Base-by-base conservation (phyloP, 1,284 basidiomycete species). In the Ustilago tritici region DNA sequence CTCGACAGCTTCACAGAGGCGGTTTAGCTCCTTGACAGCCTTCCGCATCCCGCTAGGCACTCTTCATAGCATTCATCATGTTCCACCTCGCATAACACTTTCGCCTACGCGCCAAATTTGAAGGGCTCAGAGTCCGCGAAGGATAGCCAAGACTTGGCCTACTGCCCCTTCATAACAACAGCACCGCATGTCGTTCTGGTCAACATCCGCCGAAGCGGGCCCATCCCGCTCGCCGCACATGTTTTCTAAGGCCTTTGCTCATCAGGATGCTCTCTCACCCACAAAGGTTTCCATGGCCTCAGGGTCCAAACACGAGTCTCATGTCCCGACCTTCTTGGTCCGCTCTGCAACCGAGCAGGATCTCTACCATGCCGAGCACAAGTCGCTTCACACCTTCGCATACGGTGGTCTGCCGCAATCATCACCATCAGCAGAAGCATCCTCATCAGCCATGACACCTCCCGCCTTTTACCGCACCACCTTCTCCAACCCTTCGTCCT, bases 401-500 rank as follows among this genome's bases (percentile, higher is more conserved):
- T 75, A 75, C 17, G 64, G 67, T 12, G 64, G 67, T 19, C 10
- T 64, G 15, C 61, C 61, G 1, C 55, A 61, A 12, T 58, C 65
- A 11, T 67, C 70, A 2, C 62, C 70, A 10, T 61, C 57, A 4
- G 40, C 61, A 8, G 70, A 73, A 14, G 34, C 57, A 3, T 35
- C 56, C 2, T 36, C 65, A 10, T 55, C 58, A 12, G 65, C 58
- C 49, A 61, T 71, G 40, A 69, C 69, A 19, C 74, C 76, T 17
- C 46, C 68, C 7, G 56, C 64, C 9, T 58, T 62, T 38, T 75
- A 66, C 36, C 74, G 66, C 56, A 71, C 72, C 36, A 68, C 73
- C 38, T 75, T 78, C 46, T 76, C 76, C 32, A 78, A 78, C 31
- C 76, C 76, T 34, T 78, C 76, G 1, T 65, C 76, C 4, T 75